Evolutionary conservation across 768 basidiomycete species (phyloP), one percentile per base, ranked within the genome.

Genomic region (Termitomyces heimii): DNA sequence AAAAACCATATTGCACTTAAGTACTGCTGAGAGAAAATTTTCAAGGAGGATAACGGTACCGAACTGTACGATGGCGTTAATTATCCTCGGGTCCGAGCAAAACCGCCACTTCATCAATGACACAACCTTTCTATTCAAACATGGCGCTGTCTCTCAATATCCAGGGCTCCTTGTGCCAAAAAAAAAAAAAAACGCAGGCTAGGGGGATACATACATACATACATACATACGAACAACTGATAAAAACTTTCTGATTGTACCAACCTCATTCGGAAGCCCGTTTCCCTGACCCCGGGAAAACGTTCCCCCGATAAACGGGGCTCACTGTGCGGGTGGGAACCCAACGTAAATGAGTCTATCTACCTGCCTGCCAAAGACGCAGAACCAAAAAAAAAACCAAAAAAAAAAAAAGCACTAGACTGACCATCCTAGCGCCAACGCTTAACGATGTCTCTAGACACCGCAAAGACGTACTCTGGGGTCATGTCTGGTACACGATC

Each of bases 401-500:
- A 20, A 32, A 20, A 14, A 48, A 48, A 20, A 32, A 20, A 14
- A 48, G 31, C 28, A 47, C n/a, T 46, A 18, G 29, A 29, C 46
- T 29, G 4, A 10, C n/a, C 31, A 20, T 32, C 31, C 22, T 20
- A 48, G 29, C 29, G 28, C n/a, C 47, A 4, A 22, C 47, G 20
- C n/a, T 4, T 42, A 39, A 52, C 14, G 5, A 52, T 52, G 50
- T 45, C 50, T 57, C 32, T 37, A 18, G 42, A 52, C 34, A 45
- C 35, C 26, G 18, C n/a, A 13, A 55, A 55, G 54, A 55, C 43
- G 8, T 54, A 61, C 32, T 60, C 54, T 10, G 76, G 76, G 74
- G 9, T 72, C 74, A 2, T 78, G 75, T 53, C 65, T 78, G 65
- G 53, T 78, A 74, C 53, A 67, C 70, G 28, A 56, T 76, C 6